Conservation (phyloP, 495 filamentous ascomycete species). For the Polyplosphaeria fusca region DNA sequence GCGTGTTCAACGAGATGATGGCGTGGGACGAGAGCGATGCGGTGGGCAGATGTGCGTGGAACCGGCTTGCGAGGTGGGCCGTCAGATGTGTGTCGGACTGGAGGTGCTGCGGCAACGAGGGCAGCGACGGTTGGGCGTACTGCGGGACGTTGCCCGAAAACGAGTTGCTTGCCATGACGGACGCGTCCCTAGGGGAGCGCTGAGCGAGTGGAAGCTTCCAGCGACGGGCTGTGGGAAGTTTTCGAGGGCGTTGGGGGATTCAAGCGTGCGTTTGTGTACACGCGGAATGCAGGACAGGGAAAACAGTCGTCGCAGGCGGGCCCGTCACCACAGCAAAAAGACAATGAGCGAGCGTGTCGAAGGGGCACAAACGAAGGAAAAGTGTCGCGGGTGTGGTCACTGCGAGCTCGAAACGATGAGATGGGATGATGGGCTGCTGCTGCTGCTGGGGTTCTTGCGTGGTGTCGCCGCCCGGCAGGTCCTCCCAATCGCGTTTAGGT, state of each 20-base stretch:
- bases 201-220: constrained; percentile 27
- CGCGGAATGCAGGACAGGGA: constrained; percentile 27
- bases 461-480: too few species aligned
- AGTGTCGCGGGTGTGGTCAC: background rate
- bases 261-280: constrained; percentile 11
- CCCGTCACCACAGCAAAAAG: constrained; percentile 4
- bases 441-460: background rate
- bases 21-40: constrained; percentile 87
- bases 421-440: background rate
- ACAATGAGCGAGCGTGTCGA: constrained; percentile 31
- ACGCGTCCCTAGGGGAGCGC: constrained; percentile 38
- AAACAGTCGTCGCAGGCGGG: background rate
- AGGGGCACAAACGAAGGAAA: constrained; percentile 25
- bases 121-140: constrained; percentile 64
- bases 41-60: constrained; percentile 83
- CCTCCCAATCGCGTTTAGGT: too few species aligned
- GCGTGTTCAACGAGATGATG: constrained; percentile 87
- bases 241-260: background rate
- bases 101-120: constrained; percentile 52
- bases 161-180: constrained; percentile 31
- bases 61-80: constrained; percentile 91
- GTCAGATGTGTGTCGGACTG: constrained; percentile 97
- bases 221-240: background rate
- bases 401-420: background rate
- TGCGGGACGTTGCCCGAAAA: constrained; percentile 36